These are phyloP conservation scores for Ambrosia hybrid DNA, from an alignment of 140 eudicot species.

Conservation along the genomic window DNA sequence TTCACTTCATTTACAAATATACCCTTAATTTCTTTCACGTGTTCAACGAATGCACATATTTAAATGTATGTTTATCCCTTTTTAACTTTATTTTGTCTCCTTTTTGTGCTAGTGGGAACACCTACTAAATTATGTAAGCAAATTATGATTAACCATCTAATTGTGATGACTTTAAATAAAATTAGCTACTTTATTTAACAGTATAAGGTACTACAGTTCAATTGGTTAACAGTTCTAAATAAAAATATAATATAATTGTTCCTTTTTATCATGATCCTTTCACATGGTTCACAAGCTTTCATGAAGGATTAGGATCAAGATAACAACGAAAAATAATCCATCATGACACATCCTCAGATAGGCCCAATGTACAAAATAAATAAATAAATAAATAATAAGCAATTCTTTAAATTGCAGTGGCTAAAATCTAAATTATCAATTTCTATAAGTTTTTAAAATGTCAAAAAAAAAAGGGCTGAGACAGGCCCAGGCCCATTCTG, in stretches of 20 bases:
- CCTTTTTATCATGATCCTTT: neutral
- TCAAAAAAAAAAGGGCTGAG: neutral
- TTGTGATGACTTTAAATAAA: neutral
- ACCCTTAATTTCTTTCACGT: neutral
- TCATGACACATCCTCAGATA: neutral
- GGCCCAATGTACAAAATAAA: no score
- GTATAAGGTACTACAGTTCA: neutral
- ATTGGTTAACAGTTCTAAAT: neutral
- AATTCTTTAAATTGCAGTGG: no score
- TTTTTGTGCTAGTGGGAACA: slow-evolving; percentile 4
- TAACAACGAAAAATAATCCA: neutral
- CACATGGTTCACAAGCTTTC: neutral
- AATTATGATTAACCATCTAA: neutral
- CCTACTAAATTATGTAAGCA: neutral
- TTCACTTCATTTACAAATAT: neutral
- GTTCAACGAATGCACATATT: neutral
- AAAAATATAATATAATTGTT: neutral
- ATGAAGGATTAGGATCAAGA: neutral
- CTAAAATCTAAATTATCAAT: neutral
- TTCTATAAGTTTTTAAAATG: neutral
- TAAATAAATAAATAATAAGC: no score
- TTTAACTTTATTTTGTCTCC: neutral
- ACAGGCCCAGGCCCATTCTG: neutral
- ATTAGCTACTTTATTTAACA: neutral
- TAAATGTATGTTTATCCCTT: neutral